Conservation (phyloP, 495 filamentous ascomycete genomes). For the Parachaetomium inaequale region DNA sequence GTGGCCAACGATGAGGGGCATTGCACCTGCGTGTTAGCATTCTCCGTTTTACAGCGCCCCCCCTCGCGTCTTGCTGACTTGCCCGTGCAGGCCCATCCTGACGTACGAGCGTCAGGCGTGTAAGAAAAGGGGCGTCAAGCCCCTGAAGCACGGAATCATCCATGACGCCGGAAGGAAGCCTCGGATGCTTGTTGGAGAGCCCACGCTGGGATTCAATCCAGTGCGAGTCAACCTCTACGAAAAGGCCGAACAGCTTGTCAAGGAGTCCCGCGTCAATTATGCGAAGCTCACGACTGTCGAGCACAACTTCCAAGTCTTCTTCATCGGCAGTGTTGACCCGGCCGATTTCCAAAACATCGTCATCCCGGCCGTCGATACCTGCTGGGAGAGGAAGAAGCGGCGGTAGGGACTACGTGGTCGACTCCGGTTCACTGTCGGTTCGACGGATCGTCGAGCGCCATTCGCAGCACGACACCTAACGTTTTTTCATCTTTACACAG, state of each 20-base stretch:
- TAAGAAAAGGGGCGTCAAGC: constrained; percentile 44
- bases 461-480: constrained; percentile 1
- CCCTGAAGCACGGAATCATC: constrained; percentile 46
- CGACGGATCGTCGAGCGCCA: background rate
- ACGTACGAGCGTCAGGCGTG: constrained; percentile 46
- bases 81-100: constrained; percentile 40
- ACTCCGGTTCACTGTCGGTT: background rate
- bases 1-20: constrained; percentile 47
- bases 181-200: constrained; percentile 34
- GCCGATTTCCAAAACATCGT: constrained; percentile 38
- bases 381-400: constrained; percentile 43
- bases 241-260: constrained; percentile 39
- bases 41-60: no score
- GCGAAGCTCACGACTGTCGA: constrained; percentile 47
- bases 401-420: constrained; percentile 1
- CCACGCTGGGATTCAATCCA: constrained; percentile 40
- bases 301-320: constrained; percentile 47
- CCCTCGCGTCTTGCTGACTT: constrained; percentile 10
- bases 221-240: constrained; percentile 34
- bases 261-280: constrained; percentile 47
- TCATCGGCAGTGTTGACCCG: constrained; percentile 38
- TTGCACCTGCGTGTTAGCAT: constrained; percentile 48
- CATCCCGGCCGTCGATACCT: constrained; percentile 40
- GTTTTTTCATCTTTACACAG: background rate
- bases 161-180: constrained; percentile 33